Evolutionary conservation across 2,329 filamentous ascomycete species (phyloP).

Genomic region (Fusarium camptoceras): DNA sequence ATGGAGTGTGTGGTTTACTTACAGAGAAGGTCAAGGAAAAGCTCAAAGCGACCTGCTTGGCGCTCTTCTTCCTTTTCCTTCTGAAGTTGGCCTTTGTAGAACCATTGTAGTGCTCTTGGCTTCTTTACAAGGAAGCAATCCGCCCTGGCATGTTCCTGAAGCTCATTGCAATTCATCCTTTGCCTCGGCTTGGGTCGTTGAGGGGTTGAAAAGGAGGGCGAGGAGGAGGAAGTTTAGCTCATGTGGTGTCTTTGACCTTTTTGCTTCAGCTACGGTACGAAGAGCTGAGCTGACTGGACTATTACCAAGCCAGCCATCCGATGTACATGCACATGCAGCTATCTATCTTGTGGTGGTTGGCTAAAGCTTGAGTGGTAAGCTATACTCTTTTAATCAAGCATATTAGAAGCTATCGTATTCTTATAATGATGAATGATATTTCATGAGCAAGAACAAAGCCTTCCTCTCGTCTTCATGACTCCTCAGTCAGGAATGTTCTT

Average conservation of each 20-base stretch:
- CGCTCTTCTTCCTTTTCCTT: conserved; percentile 59
- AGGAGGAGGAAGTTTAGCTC: background rate
- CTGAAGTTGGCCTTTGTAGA: conserved; percentile 55
- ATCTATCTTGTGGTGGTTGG: conserved; percentile 11
- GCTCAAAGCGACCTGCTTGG: conserved; percentile 60
- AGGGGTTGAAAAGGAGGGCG: background rate
- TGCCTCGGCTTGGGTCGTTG: background rate
- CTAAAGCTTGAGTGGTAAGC: background rate
- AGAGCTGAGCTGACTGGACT: conserved; percentile 43
- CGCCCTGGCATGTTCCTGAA: conserved; percentile 48
- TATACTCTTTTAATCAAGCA: background rate
- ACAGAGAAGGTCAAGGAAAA: conserved; percentile 63
- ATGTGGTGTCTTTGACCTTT: conserved; percentile 8
- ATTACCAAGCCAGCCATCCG: conserved; percentile 37
- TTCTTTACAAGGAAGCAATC: conserved; percentile 53
- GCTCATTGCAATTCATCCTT: conserved; percentile 54
- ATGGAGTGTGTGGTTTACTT: conserved; percentile 8
- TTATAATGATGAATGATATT: background rate
- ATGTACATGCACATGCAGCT: conserved; percentile 16
- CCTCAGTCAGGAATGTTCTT: background rate
- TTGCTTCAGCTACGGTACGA: conserved; percentile 11
- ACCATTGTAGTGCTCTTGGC: conserved; percentile 59
- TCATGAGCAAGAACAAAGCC: background rate
- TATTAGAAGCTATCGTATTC: background rate
- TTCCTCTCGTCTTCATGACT: too few relatives aligned